A percentile compares a stretch with the other conserved stretches of the same genome.
Evolutionary conservation across 164 flowering plant genomes (phyloP).

Genomic region (Paratinospora sagittata): DNA sequence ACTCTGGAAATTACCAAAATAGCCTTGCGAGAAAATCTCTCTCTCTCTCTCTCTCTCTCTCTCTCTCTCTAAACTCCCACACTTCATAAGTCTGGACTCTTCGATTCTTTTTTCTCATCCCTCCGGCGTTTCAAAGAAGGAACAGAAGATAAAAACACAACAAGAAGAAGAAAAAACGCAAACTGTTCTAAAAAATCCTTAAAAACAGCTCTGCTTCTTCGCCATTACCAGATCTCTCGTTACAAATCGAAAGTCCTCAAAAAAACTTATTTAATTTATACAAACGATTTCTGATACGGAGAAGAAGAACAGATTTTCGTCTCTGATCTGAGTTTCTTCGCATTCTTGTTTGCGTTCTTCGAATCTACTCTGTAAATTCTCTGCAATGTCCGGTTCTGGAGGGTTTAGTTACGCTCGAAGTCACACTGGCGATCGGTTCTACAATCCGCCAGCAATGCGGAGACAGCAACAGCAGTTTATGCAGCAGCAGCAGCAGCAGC

Average conservation of each 20-base stretch:
- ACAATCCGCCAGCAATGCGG: conserved; percentile 19
- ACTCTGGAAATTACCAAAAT: neutral
- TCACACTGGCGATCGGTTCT: conserved; percentile 19
- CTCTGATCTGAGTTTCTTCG: neutral
- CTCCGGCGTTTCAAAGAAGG: neutral
- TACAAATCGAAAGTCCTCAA: neutral
- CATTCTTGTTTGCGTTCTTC: neutral
- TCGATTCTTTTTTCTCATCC: neutral
- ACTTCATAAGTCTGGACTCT: neutral
- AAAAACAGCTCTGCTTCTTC: neutral
- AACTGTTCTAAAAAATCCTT: neutral
- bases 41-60: neutral
- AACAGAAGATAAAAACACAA: neutral
- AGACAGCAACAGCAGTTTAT: conserved; percentile 12
- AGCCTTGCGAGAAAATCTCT: neutral
- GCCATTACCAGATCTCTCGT: conserved; percentile 1
- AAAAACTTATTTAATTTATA: neutral
- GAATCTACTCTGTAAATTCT: neutral
- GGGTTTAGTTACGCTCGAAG: conserved; percentile 5
- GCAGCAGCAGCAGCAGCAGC: conserved; percentile 10
- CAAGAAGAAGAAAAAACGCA: neutral
- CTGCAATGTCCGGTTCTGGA: conserved; percentile 13
- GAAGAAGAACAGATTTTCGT: no score
- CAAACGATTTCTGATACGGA: neutral
- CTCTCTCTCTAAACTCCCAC: conserved; percentile 2